phyloP scores from a whole-genome alignment of 768 basidiomycete species.

The Candolleomyces eurysporus region DNA sequence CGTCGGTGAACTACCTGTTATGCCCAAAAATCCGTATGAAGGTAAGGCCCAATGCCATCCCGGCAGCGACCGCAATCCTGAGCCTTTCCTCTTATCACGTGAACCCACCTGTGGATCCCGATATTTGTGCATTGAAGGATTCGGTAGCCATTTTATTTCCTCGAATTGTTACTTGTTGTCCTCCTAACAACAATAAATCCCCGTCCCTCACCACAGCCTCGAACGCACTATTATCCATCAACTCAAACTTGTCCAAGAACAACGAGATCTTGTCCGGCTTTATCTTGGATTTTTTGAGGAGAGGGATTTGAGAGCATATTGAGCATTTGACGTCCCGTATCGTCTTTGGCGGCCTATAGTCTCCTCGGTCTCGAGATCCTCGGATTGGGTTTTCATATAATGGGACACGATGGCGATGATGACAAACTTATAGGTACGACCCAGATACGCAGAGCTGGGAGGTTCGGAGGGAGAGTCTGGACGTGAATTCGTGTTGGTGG shows the following conservation, averaged over 20 bases:
- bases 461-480: constrained; percentile 39
- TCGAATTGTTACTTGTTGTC: background rate
- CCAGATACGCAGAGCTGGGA: constrained; percentile 54
- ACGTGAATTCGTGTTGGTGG: constrained; percentile 49
- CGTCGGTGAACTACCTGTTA: too few species aligned
- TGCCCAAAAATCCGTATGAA: too few species aligned
- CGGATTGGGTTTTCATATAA: background rate
- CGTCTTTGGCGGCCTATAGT: constrained; percentile 8
- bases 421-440: constrained; percentile 25
- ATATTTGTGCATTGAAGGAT: too few species aligned
- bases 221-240: constrained; percentile 39
- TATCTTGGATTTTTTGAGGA: constrained; percentile 23
- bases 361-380: too few species aligned
- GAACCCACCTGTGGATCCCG: too few species aligned
- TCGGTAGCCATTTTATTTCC: too few species aligned
- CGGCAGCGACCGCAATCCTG: too few species aligned
- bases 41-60: too few species aligned
- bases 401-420: too few species aligned
- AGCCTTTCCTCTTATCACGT: too few species aligned
- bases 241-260: constrained; percentile 46
- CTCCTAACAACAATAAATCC: constrained; percentile 39
- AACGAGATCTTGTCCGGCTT: constrained; percentile 25
- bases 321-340: constrained; percentile 37
- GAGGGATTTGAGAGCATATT: constrained; percentile 33
- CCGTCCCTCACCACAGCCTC: constrained; percentile 44